These are phyloP conservation scores for Ophiostoma himal-ulmi DNA, from an alignment of 2,329 filamentous ascomycete genomes.

Conservation along the genomic window DNA sequence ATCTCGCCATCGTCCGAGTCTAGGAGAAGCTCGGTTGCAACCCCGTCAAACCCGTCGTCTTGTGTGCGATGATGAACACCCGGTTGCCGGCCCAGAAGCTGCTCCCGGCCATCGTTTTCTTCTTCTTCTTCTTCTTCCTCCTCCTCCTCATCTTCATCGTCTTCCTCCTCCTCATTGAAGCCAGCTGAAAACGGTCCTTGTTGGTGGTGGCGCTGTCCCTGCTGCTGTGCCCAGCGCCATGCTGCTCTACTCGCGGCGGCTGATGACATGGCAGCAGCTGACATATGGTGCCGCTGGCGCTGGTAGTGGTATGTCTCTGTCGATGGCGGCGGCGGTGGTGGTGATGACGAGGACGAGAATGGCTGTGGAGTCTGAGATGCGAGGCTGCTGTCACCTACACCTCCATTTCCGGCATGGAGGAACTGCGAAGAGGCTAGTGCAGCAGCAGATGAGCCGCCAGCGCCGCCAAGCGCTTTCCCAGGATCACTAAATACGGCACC, in stretches of 20 bases:
- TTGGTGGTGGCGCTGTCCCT: constrained; percentile 20
- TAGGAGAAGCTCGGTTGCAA: constrained; percentile 6
- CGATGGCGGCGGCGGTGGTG: constrained; percentile 15
- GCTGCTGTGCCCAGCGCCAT: constrained; percentile 20
- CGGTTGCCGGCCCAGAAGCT: not conserved
- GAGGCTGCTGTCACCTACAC: not conserved
- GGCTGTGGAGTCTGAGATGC: not conserved
- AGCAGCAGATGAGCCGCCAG: not conserved
- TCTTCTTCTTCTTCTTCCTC: constrained; percentile 9
- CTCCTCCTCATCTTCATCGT: constrained; percentile 7
- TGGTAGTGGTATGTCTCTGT: constrained; percentile 12
- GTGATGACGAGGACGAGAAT: constrained; percentile 16
- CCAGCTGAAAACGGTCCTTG: constrained; percentile 19
- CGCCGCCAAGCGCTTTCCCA: not conserved
- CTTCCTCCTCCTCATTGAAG: constrained; percentile 26
- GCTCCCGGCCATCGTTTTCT: not conserved
- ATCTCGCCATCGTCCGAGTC: constrained; percentile 22
- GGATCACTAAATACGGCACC: constrained; percentile 1
- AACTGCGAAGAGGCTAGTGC: not conserved
- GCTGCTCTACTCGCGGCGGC: constrained; percentile 17
- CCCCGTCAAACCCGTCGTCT: not conserved
- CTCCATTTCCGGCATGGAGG: not conserved
- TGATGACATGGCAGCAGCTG: constrained; percentile 19
- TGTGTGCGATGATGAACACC: not conserved
- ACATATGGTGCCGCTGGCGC: constrained; percentile 15